Evolutionary conservation across 441 rosid genomes (phyloP).

Genomic region (Erodium moschatum): DNA sequence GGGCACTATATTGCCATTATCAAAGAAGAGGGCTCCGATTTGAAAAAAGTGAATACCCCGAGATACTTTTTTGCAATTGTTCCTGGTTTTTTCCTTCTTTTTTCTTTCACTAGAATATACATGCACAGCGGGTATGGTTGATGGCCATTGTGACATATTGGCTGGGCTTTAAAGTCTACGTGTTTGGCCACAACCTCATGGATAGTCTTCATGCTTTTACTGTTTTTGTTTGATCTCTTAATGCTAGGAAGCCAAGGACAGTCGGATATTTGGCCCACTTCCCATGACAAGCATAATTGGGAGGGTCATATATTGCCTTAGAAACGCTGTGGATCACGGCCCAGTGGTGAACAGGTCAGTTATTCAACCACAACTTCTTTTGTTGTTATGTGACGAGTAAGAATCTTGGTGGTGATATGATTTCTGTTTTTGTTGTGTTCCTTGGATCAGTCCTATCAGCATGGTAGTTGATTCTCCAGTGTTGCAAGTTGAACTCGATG

Average conservation of each 20-base stretch:
- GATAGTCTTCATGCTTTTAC: neutral
- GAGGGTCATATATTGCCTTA: slow-evolving; percentile 68
- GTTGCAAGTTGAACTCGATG: slow-evolving; percentile 76
- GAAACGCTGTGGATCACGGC: slow-evolving; percentile 83
- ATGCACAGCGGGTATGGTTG: too few species aligned
- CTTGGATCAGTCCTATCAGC: slow-evolving; percentile 44
- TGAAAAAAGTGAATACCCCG: too few species aligned
- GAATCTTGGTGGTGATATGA: neutral
- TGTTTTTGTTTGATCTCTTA: neutral
- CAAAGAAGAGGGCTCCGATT: too few species aligned
- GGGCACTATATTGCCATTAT: too few species aligned
- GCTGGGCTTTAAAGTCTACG: neutral
- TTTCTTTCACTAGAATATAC: too few species aligned
- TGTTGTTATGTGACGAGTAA: neutral
- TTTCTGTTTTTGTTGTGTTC: neutral
- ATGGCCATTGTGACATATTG: too few species aligned
- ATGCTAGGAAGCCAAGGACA: slow-evolving; percentile 1
- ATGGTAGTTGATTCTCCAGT: slow-evolving; percentile 61
- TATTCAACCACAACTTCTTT: neutral
- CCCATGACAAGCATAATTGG: slow-evolving; percentile 64
- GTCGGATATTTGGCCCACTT: slow-evolving; percentile 19
- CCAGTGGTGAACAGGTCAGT: slow-evolving; percentile 77
- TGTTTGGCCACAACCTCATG: neutral
- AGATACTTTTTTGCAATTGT: too few species aligned
- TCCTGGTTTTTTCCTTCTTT: too few species aligned